These are phyloP conservation scores for Clavaria fumosa DNA, from an alignment of 768 basidiomycete species.

Conservation along the genomic window DNA sequence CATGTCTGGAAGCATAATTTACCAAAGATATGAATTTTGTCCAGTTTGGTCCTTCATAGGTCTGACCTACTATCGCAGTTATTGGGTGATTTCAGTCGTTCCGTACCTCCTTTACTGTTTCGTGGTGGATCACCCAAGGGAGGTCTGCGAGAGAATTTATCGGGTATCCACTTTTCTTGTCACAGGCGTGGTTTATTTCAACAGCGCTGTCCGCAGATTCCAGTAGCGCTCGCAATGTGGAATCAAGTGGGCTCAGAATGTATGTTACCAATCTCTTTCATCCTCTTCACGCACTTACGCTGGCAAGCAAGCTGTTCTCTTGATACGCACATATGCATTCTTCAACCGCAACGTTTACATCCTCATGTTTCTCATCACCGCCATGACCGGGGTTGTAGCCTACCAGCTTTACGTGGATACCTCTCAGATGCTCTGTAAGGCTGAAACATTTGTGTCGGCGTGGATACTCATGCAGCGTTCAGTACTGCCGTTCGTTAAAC, in stretches of 20 bases:
- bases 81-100: constrained; percentile 71
- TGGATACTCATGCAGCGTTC: constrained; percentile 5
- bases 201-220: constrained; percentile 31
- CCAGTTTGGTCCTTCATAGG: not conserved
- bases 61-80: constrained; percentile 26
- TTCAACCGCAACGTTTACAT: constrained; percentile 66
- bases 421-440: constrained; percentile 61
- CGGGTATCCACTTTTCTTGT: constrained; percentile 27
- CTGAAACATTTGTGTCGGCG: constrained; percentile 3
- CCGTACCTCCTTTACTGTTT: constrained; percentile 70
- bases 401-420: constrained; percentile 73
- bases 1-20: too few relatives aligned
- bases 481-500: constrained; percentile 55
- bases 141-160: constrained; percentile 55
- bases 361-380: constrained; percentile 44
- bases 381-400: constrained; percentile 57
- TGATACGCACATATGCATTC: constrained; percentile 77
- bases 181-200: constrained; percentile 3
- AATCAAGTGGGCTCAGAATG: constrained; percentile 77
- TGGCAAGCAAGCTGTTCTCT: constrained; percentile 44
- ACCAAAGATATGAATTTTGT: too few relatives aligned
- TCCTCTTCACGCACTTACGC: constrained; percentile 10
- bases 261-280: constrained; percentile 16
- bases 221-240: constrained; percentile 74
- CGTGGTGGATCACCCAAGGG: constrained; percentile 47